These are phyloP conservation scores for Colletotrichum sublineola DNA, from an alignment of 2,329 filamentous ascomycete genomes.

Conservation along the genomic window DNA sequence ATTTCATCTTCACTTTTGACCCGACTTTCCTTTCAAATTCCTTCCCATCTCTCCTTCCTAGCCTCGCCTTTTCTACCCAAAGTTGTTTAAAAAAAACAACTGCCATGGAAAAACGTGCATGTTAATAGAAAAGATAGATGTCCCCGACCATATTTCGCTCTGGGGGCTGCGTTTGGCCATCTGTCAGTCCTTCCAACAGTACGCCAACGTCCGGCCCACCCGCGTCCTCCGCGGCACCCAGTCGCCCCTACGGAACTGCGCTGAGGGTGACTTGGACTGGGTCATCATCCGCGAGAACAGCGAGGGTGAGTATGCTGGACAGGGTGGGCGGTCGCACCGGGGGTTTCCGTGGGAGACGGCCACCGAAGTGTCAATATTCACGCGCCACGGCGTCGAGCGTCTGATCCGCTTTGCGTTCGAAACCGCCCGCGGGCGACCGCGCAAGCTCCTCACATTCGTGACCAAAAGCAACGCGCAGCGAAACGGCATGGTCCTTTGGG, in stretches of 20 bases:
- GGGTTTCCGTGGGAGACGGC: conserved; percentile 70
- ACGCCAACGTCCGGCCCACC: conserved; percentile 75
- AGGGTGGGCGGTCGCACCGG: conserved; percentile 71
- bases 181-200: conserved; percentile 74
- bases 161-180: conserved; percentile 75
- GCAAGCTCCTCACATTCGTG: conserved; percentile 72
- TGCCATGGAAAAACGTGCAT: too few relatives aligned
- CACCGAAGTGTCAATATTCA: conserved; percentile 75
- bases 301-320: conserved; percentile 75
- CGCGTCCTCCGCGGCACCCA: conserved; percentile 69
- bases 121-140: conserved; percentile 54
- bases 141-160: conserved; percentile 76
- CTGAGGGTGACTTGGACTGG: conserved; percentile 71
- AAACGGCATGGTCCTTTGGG: conserved; percentile 78
- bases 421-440: conserved; percentile 63
- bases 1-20: too few relatives aligned
- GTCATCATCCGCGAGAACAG: conserved; percentile 76
- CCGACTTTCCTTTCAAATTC: too few relatives aligned
- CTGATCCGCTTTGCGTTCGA: conserved; percentile 75
- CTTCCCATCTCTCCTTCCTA: too few relatives aligned
- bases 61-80: too few relatives aligned
- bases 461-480: conserved; percentile 76
- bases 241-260: conserved; percentile 65
- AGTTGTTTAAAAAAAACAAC: too few relatives aligned
- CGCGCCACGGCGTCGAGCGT: conserved; percentile 69